phyloP scores from a whole-genome alignment of 225 moss, liverwort and hornwort species.

The Thuidium tamariscinum region DNA sequence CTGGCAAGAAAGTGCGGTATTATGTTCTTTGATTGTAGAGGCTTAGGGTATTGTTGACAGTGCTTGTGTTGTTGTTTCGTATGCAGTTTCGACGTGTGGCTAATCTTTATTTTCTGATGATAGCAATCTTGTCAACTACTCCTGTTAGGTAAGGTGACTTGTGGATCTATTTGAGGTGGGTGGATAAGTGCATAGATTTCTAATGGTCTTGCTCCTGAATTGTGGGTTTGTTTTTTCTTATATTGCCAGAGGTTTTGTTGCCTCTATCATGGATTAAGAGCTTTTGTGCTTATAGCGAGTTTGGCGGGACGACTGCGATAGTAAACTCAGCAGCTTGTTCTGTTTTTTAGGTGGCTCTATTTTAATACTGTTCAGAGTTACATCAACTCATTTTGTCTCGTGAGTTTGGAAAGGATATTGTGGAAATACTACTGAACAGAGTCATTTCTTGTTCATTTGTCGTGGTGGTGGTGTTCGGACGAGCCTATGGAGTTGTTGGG shows the following conservation, averaged over 20 bases:
- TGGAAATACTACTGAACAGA: not conserved
- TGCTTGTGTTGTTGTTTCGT: not conserved
- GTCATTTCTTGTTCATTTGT: not conserved
- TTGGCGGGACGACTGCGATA: not conserved
- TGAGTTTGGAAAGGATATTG: not conserved
- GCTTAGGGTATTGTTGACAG: not conserved
- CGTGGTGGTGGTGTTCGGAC: not conserved
- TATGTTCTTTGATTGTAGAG: not conserved
- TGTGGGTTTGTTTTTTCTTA: not conserved
- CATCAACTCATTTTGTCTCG: not conserved
- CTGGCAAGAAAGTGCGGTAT: not conserved
- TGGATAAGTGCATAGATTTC: not conserved
- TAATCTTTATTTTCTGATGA: conserved; percentile 87
- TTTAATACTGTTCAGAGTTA: not conserved
- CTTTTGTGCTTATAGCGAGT: not conserved
- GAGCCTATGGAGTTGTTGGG: not conserved
- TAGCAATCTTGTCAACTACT: conserved; percentile 82
- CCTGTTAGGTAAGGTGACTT: conserved; percentile 56
- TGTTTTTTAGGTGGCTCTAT: not conserved
- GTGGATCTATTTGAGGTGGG: not conserved
- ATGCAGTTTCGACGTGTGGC: conserved; percentile 94
- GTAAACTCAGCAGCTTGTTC: not conserved
- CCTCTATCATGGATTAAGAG: not conserved
- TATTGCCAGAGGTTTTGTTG: not conserved
- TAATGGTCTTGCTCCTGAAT: not conserved